Evolutionary conservation across 2,329 filamentous ascomycete species (phyloP).

Genomic region (Beauveria australis): DNA sequence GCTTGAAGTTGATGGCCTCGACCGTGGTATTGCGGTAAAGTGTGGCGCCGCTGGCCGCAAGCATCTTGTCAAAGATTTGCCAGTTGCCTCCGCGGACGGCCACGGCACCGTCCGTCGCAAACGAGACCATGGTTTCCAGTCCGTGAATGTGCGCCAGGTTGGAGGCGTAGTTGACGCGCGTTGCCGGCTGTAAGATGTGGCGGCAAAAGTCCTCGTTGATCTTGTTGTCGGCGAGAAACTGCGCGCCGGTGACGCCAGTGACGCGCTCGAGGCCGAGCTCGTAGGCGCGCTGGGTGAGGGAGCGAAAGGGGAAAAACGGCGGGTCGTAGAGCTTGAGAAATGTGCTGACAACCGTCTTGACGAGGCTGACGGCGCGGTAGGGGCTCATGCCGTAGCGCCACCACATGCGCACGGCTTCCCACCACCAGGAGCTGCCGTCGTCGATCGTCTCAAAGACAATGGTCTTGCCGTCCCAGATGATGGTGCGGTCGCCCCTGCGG

Average conservation of each 20-base stretch:
- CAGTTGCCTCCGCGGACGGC: slow-evolving; percentile 81
- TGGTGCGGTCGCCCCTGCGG: slow-evolving; percentile 50
- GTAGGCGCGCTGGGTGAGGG: slow-evolving; percentile 59
- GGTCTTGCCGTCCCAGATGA: slow-evolving; percentile 73
- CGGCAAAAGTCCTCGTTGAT: slow-evolving; percentile 60
- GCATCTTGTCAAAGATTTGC: slow-evolving; percentile 84
- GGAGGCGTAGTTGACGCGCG: slow-evolving; percentile 89
- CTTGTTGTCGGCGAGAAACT: slow-evolving; percentile 60
- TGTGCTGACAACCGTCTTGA: slow-evolving; percentile 59
- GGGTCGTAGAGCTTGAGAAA: slow-evolving; percentile 76
- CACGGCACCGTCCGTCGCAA: slow-evolving; percentile 79
- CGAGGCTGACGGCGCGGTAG: slow-evolving; percentile 61
- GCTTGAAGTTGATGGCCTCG: slow-evolving; percentile 39
- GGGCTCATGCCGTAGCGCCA: slow-evolving; percentile 83
- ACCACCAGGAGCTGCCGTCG: slow-evolving; percentile 58
- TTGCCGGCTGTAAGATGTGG: slow-evolving; percentile 84
- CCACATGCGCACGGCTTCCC: slow-evolving; percentile 68
- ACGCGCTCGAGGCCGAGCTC: slow-evolving; percentile 58
- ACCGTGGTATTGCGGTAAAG: slow-evolving; percentile 63
- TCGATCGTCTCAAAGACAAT: slow-evolving; percentile 63
- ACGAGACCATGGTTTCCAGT: slow-evolving; percentile 81
- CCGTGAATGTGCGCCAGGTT: slow-evolving; percentile 84
- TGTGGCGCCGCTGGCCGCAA: slow-evolving; percentile 53
- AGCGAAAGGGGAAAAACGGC: slow-evolving; percentile 77
- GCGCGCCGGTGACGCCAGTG: slow-evolving; percentile 64